Conservation (phyloP, 257 asterid genomes). For the Orobanche coerulescens region DNA sequence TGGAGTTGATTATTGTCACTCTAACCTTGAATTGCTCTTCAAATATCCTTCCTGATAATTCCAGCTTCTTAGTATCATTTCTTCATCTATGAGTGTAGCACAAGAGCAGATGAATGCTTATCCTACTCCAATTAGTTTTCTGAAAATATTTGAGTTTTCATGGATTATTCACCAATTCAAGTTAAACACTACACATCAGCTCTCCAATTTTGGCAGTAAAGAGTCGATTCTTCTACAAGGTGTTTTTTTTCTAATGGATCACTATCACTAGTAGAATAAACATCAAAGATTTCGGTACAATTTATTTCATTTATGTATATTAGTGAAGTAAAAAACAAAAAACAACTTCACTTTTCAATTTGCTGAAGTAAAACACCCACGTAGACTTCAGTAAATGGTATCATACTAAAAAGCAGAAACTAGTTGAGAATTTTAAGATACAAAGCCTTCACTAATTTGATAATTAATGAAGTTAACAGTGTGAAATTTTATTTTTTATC, state of each 20-base stretch:
- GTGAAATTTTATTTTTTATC: no score
- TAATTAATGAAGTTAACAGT: no score
- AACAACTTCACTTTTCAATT: no score
- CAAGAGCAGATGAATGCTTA: slow-evolving; percentile 6
- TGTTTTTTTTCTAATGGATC: slow-evolving; percentile 14
- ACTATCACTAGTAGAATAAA: no score
- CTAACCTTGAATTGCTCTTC: slow-evolving; percentile 8
- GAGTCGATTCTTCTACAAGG: slow-evolving; percentile 76
- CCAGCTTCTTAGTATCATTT: not conserved
- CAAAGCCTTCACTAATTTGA: no score
- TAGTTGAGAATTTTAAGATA: no score
- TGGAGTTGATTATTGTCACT: slow-evolving; percentile 9
- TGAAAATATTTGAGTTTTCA: slow-evolving; percentile 11
- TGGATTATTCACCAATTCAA: slow-evolving; percentile 31
- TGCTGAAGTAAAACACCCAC: no score
- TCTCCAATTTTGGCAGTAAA: slow-evolving; percentile 88
- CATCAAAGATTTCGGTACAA: no score
- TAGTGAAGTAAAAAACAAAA: no score
- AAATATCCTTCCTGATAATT: not conserved
- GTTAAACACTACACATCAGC: slow-evolving; percentile 65
- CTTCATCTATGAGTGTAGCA: slow-evolving; percentile 1
- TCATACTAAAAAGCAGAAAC: no score
- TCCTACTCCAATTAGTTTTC: not conserved
- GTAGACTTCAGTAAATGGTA: no score
- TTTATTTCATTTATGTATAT: no score